Evolutionary conservation across 352 stramenopile genomes (phyloP), one percentile per base, ranked within the genome.

Genomic region (Globisporangium okanoganense): DNA sequence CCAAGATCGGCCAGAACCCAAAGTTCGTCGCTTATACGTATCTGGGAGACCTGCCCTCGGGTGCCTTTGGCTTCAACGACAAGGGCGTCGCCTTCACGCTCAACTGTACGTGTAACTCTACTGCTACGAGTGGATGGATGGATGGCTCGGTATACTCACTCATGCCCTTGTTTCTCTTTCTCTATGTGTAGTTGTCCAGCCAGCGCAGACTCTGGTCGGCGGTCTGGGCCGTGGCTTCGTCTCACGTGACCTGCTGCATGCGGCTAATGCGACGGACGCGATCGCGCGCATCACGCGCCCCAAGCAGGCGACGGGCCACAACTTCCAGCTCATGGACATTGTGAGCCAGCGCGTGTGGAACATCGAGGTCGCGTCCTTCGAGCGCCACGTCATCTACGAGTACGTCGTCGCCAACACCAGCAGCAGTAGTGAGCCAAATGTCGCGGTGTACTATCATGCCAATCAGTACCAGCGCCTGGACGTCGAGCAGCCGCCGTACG

Each of bases 301-400:
- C 2, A 60, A 71, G 35, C 79, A 92, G 65, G 78, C 78, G 33
- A 71, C 79, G 13, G 82, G 79, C 18, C 82, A 92, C 62, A 92
- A 90, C 66, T 88, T 87, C 61, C 82, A 92, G 73, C 67, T 92
- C 54, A 88, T 92, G 82, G 76, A 92, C 49, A 50, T 88, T 12
- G 14, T 36, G 33, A 56, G 45, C 20, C 58, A 56, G 6, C 69
- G 77, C 13, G 72, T 89, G 31, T 87, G 75, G 73, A 92, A 92
- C 57, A 70, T 92, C 22, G 82, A 92, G 57, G 78, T 78, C 6
- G 82, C 82, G 13, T 85, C 82, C 2, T 79, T 85, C 24, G 72
- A 86, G 54, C 82, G 80, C 33, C 61, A 80, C 25, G 63, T 65
- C 5, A 62, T 84, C 20, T 70, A 84, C 47, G 77, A 88, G 53